Conservation (phyloP, 164 flowering plant genomes). For the Echeveria elegans region DNA sequence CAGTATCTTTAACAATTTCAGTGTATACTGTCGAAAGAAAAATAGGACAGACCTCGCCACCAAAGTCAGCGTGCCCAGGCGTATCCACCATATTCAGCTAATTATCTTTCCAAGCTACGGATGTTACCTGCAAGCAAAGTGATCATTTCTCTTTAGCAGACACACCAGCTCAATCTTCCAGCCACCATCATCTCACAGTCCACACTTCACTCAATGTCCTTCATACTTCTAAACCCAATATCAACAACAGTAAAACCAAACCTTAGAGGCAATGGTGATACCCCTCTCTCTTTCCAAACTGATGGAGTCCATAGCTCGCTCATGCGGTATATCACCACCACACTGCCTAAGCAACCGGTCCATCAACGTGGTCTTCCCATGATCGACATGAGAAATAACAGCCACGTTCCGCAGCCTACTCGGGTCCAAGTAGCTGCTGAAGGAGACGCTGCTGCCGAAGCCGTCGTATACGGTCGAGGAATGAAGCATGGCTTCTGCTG, state of each 20-base stretch:
- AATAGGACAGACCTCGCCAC: conserved; percentile 73
- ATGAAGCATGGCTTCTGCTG: conserved; percentile 3
- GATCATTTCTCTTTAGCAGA: background rate
- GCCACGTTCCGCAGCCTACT: conserved; percentile 80
- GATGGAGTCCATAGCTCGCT: conserved; percentile 92
- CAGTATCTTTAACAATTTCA: too few species aligned
- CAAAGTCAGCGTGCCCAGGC: conserved; percentile 99
- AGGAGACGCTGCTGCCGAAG: conserved; percentile 28
- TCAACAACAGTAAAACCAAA: conserved; percentile 4
- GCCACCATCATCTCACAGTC: background rate
- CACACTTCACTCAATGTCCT: background rate
- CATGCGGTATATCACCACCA: conserved; percentile 95
- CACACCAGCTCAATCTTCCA: background rate
- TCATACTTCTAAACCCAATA: too few species aligned
- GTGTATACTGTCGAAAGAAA: background rate
- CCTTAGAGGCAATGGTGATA: conserved; percentile 95
- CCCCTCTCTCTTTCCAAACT: conserved; percentile 95
- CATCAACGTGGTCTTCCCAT: conserved; percentile 98
- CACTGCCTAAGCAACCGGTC: conserved; percentile 96
- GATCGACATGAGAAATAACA: conserved; percentile 96
- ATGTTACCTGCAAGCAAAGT: conserved; percentile 53
- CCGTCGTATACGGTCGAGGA: conserved; percentile 18
- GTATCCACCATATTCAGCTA: conserved; percentile 99
- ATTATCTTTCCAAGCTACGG: conserved; percentile 74
- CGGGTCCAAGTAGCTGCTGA: conserved; percentile 49